These are phyloP conservation scores for Polygonum aviculare DNA, from an alignment of 148 eudicot species.

Conservation along the genomic window DNA sequence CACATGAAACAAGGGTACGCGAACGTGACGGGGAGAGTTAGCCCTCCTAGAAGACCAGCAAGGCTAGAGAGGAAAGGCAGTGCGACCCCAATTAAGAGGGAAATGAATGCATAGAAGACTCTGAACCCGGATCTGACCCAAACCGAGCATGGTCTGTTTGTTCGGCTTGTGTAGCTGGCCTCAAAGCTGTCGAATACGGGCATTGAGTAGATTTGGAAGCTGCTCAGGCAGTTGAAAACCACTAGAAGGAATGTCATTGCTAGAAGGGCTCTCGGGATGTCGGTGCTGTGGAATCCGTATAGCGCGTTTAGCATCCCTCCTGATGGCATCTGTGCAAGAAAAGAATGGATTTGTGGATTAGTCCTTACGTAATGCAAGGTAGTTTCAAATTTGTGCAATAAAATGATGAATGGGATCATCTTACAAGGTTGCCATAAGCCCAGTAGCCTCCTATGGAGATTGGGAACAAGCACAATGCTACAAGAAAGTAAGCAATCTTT, in stretches of 20 bases:
- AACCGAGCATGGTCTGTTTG: conserved; percentile 17
- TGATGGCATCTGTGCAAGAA: conserved; percentile 21
- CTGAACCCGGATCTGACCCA: conserved; percentile 18
- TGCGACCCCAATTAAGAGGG: conserved; percentile 20
- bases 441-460: conserved; percentile 27
- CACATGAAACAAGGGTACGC: conserved; percentile 45
- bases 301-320: conserved; percentile 24
- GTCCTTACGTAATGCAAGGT: background rate
- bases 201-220: conserved; percentile 36
- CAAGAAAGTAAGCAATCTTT: conserved; percentile 18
- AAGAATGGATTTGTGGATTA: background rate
- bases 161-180: conserved; percentile 11
- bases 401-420: background rate
- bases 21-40: conserved; percentile 24
- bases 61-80: conserved; percentile 31
- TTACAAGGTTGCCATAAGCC: conserved; percentile 30
- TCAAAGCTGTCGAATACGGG: conserved; percentile 31
- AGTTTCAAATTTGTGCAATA: background rate
- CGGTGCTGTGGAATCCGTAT: conserved; percentile 13
- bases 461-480: conserved; percentile 22
- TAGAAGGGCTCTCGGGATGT: conserved; percentile 13
- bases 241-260: conserved; percentile 19
- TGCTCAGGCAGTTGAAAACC: conserved; percentile 20
- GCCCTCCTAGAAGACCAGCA: conserved; percentile 20
- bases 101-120: conserved; percentile 17